Evolutionary conservation across 371 early-diverging fungal genomes (phyloP).

Genomic region (Blastocladiella emersonii): DNA sequence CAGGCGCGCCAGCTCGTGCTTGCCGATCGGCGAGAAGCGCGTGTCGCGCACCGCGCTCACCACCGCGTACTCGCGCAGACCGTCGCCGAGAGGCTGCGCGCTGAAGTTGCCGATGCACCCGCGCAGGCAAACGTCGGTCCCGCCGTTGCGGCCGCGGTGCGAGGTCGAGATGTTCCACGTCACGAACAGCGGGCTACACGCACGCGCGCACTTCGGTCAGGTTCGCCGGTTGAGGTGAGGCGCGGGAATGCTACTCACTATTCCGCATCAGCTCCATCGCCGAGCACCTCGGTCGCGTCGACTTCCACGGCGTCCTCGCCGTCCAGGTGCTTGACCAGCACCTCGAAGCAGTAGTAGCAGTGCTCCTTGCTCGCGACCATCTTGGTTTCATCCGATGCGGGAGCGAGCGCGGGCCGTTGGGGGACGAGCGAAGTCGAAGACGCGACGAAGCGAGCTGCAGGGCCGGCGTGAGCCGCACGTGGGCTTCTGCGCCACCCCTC

Average conservation of each 20-base stretch:
- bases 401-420: no score
- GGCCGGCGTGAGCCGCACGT: no score
- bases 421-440: no score
- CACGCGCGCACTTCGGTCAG: neutral
- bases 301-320: constrained; percentile 6
- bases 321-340: constrained; percentile 37
- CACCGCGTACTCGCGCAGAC: constrained; percentile 69
- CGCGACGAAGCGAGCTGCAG: no score
- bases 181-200: constrained; percentile 62
- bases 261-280: neutral
- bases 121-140: constrained; percentile 37
- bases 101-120: constrained; percentile 91
- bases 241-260: no score
- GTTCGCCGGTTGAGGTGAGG: neutral
- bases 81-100: constrained; percentile 48
- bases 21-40: constrained; percentile 64
- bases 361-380: constrained; percentile 39
- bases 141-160: neutral
- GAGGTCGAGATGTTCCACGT: constrained; percentile 48
- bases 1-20: constrained; percentile 45
- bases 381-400: no score
- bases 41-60: constrained; percentile 66
- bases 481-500: no score
- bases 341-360: constrained; percentile 60
- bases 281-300: neutral